Conservation (phyloP, 768 basidiomycete species). For the Termitomyces sp. region DNA sequence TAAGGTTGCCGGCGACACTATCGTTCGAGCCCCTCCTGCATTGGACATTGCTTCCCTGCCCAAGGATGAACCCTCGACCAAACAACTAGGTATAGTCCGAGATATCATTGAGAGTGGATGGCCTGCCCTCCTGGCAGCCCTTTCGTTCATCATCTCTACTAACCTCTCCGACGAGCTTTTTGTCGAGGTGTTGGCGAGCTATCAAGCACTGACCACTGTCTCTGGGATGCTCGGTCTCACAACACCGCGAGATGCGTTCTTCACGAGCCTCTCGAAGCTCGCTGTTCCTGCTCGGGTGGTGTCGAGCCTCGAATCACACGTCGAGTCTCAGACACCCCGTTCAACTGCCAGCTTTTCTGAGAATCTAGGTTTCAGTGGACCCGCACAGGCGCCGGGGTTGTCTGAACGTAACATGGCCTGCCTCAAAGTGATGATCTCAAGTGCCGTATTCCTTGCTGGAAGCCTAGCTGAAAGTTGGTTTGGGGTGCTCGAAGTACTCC, state of each 20-base stretch:
- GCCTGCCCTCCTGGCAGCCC: conserved; percentile 88
- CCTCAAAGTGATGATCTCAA: conserved; percentile 73
- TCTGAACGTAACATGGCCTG: conserved; percentile 91
- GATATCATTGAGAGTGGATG: conserved; percentile 85
- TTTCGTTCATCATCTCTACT: conserved; percentile 86
- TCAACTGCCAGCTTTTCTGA: conserved; percentile 58
- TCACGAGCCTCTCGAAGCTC: conserved; percentile 84
- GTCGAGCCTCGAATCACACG: conserved; percentile 64
- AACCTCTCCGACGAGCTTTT: conserved; percentile 92
- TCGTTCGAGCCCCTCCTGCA: conserved; percentile 67
- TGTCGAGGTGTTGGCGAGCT: conserved; percentile 75
- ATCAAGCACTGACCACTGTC: conserved; percentile 82
- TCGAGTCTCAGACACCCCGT: conserved; percentile 52
- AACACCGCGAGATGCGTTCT: conserved; percentile 91
- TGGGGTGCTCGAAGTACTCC: conserved; percentile 81
- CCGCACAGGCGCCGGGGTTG: conserved; percentile 61
- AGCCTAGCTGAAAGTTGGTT: conserved; percentile 92
- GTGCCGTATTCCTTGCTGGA: conserved; percentile 77
- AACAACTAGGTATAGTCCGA: conserved; percentile 58
- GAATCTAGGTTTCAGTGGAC: conserved; percentile 55
- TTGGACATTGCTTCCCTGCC: conserved; percentile 58
- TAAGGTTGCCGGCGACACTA: conserved; percentile 54
- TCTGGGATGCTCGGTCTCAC: conserved; percentile 83
- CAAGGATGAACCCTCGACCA: conserved; percentile 40
- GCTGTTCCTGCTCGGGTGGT: conserved; percentile 91